Base-by-base conservation (phyloP, 2,329 filamentous ascomycete genomes). In the Stagonosporopsis cucurbitacearum region DNA sequence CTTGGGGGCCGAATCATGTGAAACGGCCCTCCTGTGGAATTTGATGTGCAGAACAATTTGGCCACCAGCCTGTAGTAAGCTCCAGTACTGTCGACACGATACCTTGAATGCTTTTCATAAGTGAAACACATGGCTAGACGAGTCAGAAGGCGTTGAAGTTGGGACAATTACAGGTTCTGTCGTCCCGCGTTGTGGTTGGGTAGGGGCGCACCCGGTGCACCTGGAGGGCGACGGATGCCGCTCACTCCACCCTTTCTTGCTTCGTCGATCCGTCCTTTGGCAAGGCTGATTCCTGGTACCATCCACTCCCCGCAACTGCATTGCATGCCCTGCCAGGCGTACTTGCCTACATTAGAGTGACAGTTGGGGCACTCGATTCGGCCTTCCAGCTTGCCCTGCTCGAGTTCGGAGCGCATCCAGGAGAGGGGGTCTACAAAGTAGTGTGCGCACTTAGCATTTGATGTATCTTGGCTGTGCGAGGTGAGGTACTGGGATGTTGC, bases 241-340 rank as follows among this genome's bases (percentile, higher is more conserved):
- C 58, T 52, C 9, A 60, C 64, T 17, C 62, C 60, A 22, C 66
- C 57, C 54, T 67, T 72, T 53, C 71, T 69, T 39, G 82, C 78
- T 67, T 96, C 88, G 73, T 98, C 95, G 33, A 97, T 88, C 65
- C 88, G 88, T 49, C 89, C 88, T 75, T 88, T 90, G 50, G 92
- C 88, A 58, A 98, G 80, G 58, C 90, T 94, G 73, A 99, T 95
- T 0, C 90, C 93, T 8, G 95, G 94, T 46, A 92, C 90, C 20
- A 97, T 84, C 94, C 95, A 98, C 59, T 88, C 86, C 33, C 89
- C 87, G 75, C 95, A 99, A 71, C 87, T 95, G 78, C 95, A 99
- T 73, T 87, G 88, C 82, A 97, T 89, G 13, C 95, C 95, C 74
- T 96, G 92, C 95, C 95, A 99, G 48, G 94, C 90, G 72, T 97